Evolutionary conservation across 257 asterid genomes (phyloP).

Genomic region (Nicotiana knightiana): DNA sequence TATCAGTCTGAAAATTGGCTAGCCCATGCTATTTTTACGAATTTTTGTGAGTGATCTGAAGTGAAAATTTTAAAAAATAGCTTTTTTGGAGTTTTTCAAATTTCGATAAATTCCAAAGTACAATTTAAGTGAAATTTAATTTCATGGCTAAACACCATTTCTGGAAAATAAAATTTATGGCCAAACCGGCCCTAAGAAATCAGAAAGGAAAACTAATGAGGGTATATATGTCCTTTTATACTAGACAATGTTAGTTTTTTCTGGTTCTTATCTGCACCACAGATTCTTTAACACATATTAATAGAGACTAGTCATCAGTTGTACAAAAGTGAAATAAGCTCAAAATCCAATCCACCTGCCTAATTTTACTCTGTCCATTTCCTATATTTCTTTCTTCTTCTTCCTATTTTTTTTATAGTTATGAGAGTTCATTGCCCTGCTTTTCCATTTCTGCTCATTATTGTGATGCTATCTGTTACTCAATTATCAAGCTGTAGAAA

Average conservation of each 20-base stretch:
- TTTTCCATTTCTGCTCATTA: background rate
- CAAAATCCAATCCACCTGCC: background rate
- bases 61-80: no score
- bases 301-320: background rate
- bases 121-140: no score
- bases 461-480: background rate
- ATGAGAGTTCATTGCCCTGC: background rate
- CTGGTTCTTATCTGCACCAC: conserved; percentile 5
- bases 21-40: no score
- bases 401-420: background rate
- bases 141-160: no score
- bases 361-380: background rate
- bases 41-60: no score
- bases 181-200: no score
- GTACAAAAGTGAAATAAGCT: background rate
- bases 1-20: no score
- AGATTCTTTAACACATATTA: background rate
- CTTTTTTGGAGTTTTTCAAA: no score
- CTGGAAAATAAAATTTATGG: no score
- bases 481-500: conserved; percentile 6
- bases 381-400: background rate
- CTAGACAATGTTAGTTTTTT: background rate
- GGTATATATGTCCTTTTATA: background rate
- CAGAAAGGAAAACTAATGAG: background rate
- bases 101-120: no score